phyloP scores from a whole-genome alignment of 768 basidiomycete genomes.

The Nidularia pulvinata region DNA sequence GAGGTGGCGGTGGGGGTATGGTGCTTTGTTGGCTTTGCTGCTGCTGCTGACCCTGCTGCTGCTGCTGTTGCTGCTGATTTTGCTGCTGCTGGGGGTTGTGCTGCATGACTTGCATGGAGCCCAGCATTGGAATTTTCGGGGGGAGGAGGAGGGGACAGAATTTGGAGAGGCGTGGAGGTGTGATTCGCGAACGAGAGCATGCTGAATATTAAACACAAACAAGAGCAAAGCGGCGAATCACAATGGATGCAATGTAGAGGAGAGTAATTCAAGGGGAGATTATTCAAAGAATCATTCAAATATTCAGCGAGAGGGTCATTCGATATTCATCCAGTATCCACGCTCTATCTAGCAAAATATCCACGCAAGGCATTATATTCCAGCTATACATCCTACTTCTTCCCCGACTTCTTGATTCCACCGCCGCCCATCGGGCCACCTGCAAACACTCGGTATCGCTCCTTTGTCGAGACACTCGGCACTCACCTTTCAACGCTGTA shows the following conservation, averaged over 20 bases:
- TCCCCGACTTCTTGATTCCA: conserved; percentile 84
- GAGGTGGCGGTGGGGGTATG: conserved; percentile 76
- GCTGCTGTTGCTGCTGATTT: conserved; percentile 58
- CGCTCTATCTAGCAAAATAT: neutral
- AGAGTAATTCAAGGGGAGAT: too few species aligned
- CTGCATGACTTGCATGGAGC: conserved; percentile 65
- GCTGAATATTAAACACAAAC: conserved; percentile 30
- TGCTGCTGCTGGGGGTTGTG: conserved; percentile 62
- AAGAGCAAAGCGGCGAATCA: conserved; percentile 27
- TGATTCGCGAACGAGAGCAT: conserved; percentile 16
- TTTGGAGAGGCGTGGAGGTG: conserved; percentile 10
- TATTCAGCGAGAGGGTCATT: too few species aligned
- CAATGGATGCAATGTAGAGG: too few species aligned
- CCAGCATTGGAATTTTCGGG: conserved; percentile 57
- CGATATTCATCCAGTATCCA: neutral
- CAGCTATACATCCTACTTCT: neutral
- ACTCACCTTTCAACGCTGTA: conserved; percentile 56
- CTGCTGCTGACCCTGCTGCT: conserved; percentile 50
- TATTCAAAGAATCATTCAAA: too few species aligned
- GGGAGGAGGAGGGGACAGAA: conserved; percentile 12
- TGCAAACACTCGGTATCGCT: conserved; percentile 16
- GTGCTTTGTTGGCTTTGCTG: conserved; percentile 45
- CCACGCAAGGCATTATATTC: neutral
- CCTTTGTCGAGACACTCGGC: neutral
- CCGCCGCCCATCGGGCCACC: conserved; percentile 68